phyloP scores from a whole-genome alignment of 192 early-diverging fungal species.

The Backusella liffmaniae region DNA sequence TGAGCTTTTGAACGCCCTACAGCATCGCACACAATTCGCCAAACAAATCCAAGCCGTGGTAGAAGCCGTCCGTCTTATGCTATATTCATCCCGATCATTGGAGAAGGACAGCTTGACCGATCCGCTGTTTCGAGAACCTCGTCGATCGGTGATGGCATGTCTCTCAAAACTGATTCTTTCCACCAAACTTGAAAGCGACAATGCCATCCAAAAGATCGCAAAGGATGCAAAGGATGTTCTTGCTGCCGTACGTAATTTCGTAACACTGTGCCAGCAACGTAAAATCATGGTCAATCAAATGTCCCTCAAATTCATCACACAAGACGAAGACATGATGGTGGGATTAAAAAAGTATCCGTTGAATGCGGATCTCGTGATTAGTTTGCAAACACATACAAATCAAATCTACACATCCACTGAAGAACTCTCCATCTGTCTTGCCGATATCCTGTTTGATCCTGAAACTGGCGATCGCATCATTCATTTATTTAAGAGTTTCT shows the following conservation, averaged over 20 bases:
- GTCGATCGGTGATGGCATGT: slow-evolving; percentile 56
- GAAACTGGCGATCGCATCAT: background rate
- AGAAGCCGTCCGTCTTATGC: slow-evolving; percentile 77
- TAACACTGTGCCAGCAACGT: slow-evolving; percentile 36
- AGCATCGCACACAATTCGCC: slow-evolving; percentile 26
- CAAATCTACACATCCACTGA: slow-evolving; percentile 14
- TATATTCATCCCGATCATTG: slow-evolving; percentile 71
- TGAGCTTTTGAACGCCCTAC: slow-evolving; percentile 43
- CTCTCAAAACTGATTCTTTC: slow-evolving; percentile 72
- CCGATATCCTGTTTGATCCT: background rate
- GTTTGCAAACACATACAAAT: slow-evolving; percentile 12
- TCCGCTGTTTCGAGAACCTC: slow-evolving; percentile 22
- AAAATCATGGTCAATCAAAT: slow-evolving; percentile 39
- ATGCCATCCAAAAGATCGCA: slow-evolving; percentile 66
- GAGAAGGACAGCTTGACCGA: slow-evolving; percentile 54
- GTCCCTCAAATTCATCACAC: slow-evolving; percentile 23
- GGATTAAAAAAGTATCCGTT: background rate
- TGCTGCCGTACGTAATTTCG: slow-evolving; percentile 64
- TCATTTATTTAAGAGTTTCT: slow-evolving; percentile 7
- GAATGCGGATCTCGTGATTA: slow-evolving; percentile 17
- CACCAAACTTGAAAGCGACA: slow-evolving; percentile 61
- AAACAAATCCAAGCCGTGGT: background rate
- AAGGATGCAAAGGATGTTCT: slow-evolving; percentile 61
- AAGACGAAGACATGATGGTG: background rate
- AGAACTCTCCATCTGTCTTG: background rate